Percentiles rank a stretch among this genome's conserved stretches.
Conservation (phyloP, 805 yeast species). For the Pichia phayaonensis region DNA sequence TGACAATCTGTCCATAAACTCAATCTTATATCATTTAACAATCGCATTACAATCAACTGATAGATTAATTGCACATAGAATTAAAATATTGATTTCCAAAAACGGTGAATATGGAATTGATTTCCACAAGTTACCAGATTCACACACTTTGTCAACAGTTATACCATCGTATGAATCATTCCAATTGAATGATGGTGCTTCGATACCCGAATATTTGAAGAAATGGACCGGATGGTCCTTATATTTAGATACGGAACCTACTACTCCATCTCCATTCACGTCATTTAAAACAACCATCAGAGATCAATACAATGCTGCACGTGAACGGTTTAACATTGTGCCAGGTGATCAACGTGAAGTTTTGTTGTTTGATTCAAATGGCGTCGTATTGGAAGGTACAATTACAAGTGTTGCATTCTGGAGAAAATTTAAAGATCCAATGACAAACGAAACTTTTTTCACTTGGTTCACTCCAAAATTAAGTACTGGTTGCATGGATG, state of each 20-base stretch:
- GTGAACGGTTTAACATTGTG: constrained; percentile 40
- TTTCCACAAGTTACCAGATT: constrained; percentile 19
- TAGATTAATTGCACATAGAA: constrained; percentile 33
- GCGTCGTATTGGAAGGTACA: constrained; percentile 70
- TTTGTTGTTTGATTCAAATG: constrained; percentile 52
- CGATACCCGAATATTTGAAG: constrained; percentile 1
- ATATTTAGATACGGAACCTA: constrained; percentile 48
- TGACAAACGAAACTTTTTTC: constrained; percentile 26
- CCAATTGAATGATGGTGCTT: not conserved
- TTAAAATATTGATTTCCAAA: constrained; percentile 38
- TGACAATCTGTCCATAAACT: constrained; percentile 29
- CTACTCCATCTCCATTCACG: constrained; percentile 63
- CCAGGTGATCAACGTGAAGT: constrained; percentile 44
- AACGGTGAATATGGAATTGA: constrained; percentile 25
- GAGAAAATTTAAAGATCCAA: constrained; percentile 26
- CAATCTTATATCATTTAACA: constrained; percentile 36
- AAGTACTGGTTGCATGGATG: constrained; percentile 75
- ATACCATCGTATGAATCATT: constrained; percentile 5
- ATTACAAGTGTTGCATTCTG: constrained; percentile 71
- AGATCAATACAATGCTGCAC: constrained; percentile 51
- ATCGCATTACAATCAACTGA: constrained; percentile 27
- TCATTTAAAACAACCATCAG: constrained; percentile 83
- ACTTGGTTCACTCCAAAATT: constrained; percentile 80
- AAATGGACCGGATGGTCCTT: constrained; percentile 43
- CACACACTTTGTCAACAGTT: constrained; percentile 1